Conservation (phyloP, 2,329 filamentous ascomycete genomes). For the Alternaria conjuncta region DNA sequence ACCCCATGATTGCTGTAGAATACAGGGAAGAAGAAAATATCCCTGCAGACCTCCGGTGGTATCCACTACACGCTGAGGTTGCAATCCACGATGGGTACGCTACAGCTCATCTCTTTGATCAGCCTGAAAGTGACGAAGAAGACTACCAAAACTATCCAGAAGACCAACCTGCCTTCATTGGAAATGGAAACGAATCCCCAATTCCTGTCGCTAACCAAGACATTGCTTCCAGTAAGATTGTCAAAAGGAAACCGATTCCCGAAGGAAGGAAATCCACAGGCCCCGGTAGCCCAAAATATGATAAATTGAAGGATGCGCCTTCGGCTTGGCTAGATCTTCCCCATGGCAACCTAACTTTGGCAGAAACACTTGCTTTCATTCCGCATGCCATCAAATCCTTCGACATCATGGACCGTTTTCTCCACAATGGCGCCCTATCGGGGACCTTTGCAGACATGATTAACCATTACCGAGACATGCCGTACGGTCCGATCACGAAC, state of each 20-base stretch:
- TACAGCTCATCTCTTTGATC: conserved; percentile 7
- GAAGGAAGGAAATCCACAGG: neutral
- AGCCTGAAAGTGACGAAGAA: neutral
- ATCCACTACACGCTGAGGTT: conserved; percentile 11
- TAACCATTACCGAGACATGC: conserved; percentile 24
- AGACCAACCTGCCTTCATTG: neutral
- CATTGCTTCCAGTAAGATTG: neutral
- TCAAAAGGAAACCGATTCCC: neutral
- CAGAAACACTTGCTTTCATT: conserved; percentile 33
- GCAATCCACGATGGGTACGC: neutral
- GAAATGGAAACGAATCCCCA: neutral
- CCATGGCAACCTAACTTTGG: conserved; percentile 30
- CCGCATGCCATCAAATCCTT: conserved; percentile 30
- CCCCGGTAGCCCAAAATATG: neutral
- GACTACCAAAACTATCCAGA: neutral
- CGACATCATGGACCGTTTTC: conserved; percentile 31
- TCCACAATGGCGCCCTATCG: conserved; percentile 26
- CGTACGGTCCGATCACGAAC: conserved; percentile 3
- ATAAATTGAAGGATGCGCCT: conserved; percentile 27
- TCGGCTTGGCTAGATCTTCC: conserved; percentile 25
- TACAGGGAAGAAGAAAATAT: conserved; percentile 12
- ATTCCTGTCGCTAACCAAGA: neutral
- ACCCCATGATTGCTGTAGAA: neutral
- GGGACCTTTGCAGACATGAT: conserved; percentile 20
- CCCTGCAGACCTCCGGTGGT: conserved; percentile 8